These are phyloP conservation scores for Dipteronia sinensis DNA, from an alignment of 345 rosid species.

Conservation along the genomic window DNA sequence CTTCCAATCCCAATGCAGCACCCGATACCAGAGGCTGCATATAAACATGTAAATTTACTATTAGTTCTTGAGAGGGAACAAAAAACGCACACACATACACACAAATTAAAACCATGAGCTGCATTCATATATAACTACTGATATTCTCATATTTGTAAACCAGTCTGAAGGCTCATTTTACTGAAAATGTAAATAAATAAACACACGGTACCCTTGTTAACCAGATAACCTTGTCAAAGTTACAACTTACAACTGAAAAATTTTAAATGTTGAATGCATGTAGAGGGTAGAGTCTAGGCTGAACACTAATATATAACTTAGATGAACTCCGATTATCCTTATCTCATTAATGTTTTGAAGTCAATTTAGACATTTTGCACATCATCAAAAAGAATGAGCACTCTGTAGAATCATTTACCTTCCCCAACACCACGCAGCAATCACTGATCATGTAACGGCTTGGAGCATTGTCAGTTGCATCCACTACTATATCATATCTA, in stretches of 20 bases:
- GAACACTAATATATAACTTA: not conserved
- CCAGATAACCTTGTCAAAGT: not conserved
- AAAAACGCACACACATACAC: too few species aligned
- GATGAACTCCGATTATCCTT: not conserved
- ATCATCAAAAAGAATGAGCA: constrained; percentile 2
- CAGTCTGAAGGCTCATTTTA: not conserved
- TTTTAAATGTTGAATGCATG: not conserved
- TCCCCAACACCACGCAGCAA: constrained; percentile 90
- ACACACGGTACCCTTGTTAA: not conserved
- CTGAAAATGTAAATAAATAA: not conserved
- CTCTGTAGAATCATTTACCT: constrained; percentile 46
- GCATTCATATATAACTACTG: not conserved
- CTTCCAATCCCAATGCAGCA: constrained; percentile 95
- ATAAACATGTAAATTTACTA: constrained; percentile 19
- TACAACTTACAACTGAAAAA: not conserved
- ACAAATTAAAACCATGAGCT: not conserved
- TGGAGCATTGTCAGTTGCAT: constrained; percentile 96
- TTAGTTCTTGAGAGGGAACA: not conserved
- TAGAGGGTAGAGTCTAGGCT: not conserved
- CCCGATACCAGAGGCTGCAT: constrained; percentile 97
- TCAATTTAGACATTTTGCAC: constrained; percentile 3
- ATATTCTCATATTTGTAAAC: not conserved
- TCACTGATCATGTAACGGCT: constrained; percentile 98
- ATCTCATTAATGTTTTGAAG: not conserved
- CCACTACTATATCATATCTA: constrained; percentile 85